These are phyloP conservation scores for Fallopia convolvulus DNA, from an alignment of 148 eudicot species.

Conservation along the genomic window DNA sequence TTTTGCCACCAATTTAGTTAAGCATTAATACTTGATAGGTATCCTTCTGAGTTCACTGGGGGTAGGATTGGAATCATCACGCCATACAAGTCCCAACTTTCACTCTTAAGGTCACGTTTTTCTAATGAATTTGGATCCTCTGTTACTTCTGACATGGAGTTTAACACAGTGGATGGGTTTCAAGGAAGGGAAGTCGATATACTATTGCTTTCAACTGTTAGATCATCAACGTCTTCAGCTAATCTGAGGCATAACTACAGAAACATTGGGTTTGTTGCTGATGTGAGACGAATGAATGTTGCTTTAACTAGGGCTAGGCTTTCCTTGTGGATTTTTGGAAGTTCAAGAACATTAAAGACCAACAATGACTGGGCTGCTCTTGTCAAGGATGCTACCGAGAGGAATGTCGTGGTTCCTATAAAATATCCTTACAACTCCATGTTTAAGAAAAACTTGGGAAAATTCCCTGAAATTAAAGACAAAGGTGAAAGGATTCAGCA, in stretches of 20 bases:
- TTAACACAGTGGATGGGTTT: constrained; percentile 96
- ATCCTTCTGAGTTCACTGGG: constrained; percentile 72
- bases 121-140: constrained; percentile 84
- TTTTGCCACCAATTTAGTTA: constrained; percentile 4
- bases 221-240: constrained; percentile 47
- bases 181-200: constrained; percentile 99
- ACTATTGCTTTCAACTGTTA: constrained; percentile 81
- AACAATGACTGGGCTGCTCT: constrained; percentile 93
- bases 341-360: constrained; percentile 64
- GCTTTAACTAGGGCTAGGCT: constrained; percentile 91
- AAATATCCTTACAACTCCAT: constrained; percentile 57
- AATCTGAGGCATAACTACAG: constrained; percentile 30
- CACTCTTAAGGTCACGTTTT: constrained; percentile 78
- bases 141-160: constrained; percentile 73
- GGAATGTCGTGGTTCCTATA: constrained; percentile 57
- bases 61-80: constrained; percentile 93
- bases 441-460: constrained; percentile 28
- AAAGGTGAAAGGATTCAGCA: constrained; percentile 26
- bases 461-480: constrained; percentile 25
- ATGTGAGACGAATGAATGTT: constrained; percentile 97
- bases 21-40: constrained; percentile 31
- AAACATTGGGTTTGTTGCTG: constrained; percentile 93
- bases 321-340: constrained; percentile 92
- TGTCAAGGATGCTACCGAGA: constrained; percentile 61
- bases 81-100: constrained; percentile 86